phyloP scores from a whole-genome alignment of 176 grass and related monocot species.

The Puya raimondii region DNA sequence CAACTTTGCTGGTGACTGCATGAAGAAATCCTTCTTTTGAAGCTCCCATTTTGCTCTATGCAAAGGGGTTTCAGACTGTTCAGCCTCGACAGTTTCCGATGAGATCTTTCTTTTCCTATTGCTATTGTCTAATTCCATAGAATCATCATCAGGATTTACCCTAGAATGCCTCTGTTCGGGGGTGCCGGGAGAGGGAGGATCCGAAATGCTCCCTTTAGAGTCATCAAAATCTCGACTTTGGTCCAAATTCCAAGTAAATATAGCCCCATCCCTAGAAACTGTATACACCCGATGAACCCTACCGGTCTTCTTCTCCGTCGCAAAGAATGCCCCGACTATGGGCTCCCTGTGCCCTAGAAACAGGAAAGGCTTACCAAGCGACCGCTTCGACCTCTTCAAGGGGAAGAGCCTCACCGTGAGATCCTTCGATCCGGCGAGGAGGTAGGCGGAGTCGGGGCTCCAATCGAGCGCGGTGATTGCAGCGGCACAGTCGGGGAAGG shows the following conservation, averaged over 20 bases:
- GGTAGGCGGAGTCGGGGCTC: conserved; percentile 73
- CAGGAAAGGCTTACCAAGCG: conserved; percentile 52
- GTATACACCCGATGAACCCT: conserved; percentile 53
- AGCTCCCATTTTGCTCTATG: conserved; percentile 57
- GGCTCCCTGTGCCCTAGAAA: conserved; percentile 71
- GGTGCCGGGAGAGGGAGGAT: conserved; percentile 47
- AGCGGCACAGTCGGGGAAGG: conserved; percentile 56
- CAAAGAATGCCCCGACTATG: conserved; percentile 62
- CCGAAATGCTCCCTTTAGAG: conserved; percentile 1
- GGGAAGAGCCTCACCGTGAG: conserved; percentile 58
- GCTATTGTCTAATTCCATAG: conserved; percentile 29
- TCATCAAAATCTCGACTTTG: conserved; percentile 31
- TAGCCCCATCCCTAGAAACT: conserved; percentile 74
- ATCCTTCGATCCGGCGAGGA: conserved; percentile 85
- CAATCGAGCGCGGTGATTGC: conserved; percentile 75
- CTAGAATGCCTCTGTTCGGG: conserved; percentile 25
- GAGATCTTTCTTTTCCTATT: conserved; percentile 41
- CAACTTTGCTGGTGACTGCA: conserved; percentile 67
- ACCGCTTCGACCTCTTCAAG: conserved; percentile 31
- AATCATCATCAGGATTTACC: conserved; percentile 21
- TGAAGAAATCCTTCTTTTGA: conserved; percentile 80
- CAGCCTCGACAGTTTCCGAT: not conserved
- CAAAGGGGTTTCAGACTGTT: conserved; percentile 28
- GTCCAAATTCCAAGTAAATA: conserved; percentile 78
- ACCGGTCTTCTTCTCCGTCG: conserved; percentile 52